phyloP scores from a whole-genome alignment of 495 filamentous ascomycete species.

The Achaetomiella virescens region DNA sequence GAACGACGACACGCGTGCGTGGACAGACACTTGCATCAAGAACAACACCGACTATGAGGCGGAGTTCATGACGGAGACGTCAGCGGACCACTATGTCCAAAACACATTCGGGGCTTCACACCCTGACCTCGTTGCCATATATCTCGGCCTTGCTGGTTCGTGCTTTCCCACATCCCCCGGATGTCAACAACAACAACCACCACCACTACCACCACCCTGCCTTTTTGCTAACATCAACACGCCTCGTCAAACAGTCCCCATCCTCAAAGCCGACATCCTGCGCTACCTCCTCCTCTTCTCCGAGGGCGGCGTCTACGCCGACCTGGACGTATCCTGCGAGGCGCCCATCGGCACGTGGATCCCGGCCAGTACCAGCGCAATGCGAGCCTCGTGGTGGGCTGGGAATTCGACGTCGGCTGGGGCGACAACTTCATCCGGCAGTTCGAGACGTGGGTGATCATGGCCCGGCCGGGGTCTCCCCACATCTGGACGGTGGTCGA shows the following conservation, averaged over 20 bases:
- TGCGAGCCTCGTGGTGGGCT: constrained; percentile 9
- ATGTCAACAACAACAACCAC: too few relatives aligned
- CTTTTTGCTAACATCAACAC: too few relatives aligned
- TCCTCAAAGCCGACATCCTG: constrained; percentile 13
- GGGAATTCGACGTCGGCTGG: constrained; percentile 16
- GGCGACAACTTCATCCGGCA: constrained; percentile 6
- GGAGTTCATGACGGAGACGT: constrained; percentile 9
- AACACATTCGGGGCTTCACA: not conserved
- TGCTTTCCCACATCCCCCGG: too few relatives aligned
- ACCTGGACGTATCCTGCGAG: constrained; percentile 16
- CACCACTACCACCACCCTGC: too few relatives aligned
- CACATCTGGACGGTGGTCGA: constrained; percentile 9
- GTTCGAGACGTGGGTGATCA: constrained; percentile 11
- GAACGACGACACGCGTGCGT: not conserved
- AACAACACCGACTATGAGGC: constrained; percentile 4
- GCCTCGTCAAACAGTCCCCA: constrained; percentile 9
- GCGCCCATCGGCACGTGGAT: constrained; percentile 8
- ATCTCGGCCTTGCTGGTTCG: not conserved
- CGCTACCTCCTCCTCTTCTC: constrained; percentile 14
- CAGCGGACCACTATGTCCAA: constrained; percentile 6
- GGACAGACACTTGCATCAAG: constrained; percentile 9
- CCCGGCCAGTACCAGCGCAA: not conserved
- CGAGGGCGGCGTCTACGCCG: constrained; percentile 14
- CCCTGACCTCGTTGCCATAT: constrained; percentile 7
- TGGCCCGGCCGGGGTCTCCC: constrained; percentile 1